Evolutionary conservation across 2,329 filamentous ascomycete species (phyloP).

Genomic region (Aureobasidium sp.): DNA sequence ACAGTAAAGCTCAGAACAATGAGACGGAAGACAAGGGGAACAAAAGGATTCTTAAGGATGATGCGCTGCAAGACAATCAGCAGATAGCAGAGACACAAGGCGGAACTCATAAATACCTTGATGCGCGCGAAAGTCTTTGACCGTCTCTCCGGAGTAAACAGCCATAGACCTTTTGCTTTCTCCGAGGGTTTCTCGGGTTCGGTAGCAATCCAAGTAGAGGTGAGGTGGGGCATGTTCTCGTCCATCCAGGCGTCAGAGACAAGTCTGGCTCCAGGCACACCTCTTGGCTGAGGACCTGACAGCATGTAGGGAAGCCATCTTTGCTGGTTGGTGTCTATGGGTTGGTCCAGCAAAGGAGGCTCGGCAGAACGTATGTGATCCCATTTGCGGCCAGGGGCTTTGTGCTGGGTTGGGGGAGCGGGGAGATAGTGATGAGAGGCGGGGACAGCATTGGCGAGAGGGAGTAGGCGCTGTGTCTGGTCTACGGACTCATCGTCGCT

Average conservation of each 20-base stretch:
- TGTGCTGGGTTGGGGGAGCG: slow-evolving; percentile 21
- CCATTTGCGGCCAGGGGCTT: slow-evolving; percentile 27
- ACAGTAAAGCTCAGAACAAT: slow-evolving; percentile 76
- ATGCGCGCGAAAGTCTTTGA: slow-evolving; percentile 50
- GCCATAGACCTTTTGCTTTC: slow-evolving; percentile 40
- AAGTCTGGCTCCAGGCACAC: slow-evolving; percentile 24
- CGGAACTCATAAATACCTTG: slow-evolving; percentile 30
- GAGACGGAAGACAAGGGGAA: slow-evolving; percentile 75
- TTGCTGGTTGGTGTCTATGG: slow-evolving; percentile 24
- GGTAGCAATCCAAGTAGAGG: slow-evolving; percentile 44
- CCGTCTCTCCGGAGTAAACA: slow-evolving; percentile 38
- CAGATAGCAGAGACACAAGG: background rate
- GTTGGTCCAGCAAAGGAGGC: slow-evolving; percentile 25
- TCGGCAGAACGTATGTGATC: slow-evolving; percentile 26
- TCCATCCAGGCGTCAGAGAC: slow-evolving; percentile 38
- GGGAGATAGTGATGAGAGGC: slow-evolving; percentile 17
- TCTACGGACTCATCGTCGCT: slow-evolving; percentile 17
- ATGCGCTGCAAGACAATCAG: slow-evolving; percentile 35
- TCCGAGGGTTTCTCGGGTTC: slow-evolving; percentile 43
- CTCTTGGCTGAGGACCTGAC: slow-evolving; percentile 26
- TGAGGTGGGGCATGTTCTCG: slow-evolving; percentile 39
- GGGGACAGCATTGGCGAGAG: slow-evolving; percentile 15
- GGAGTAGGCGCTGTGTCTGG: slow-evolving; percentile 13
- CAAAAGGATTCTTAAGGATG: slow-evolving; percentile 71
- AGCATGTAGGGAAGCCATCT: slow-evolving; percentile 30